These are phyloP conservation scores for Neonectria hederae DNA, from an alignment of 2,329 filamentous ascomycete genomes.

Conservation along the genomic window DNA sequence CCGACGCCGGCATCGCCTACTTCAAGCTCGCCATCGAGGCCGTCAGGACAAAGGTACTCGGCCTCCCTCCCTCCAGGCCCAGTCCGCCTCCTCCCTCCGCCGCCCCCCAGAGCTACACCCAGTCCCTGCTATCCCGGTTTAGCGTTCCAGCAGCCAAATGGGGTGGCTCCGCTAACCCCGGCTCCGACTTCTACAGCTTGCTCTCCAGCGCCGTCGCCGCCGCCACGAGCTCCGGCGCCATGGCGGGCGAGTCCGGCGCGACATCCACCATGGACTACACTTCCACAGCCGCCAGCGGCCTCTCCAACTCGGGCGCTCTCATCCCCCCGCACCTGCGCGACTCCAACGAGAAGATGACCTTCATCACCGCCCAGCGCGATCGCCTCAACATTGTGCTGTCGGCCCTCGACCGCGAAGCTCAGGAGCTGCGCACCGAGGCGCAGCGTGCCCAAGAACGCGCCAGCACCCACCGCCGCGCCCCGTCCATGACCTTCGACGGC, in stretches of 20 bases:
- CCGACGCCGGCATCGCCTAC: slow-evolving; percentile 79
- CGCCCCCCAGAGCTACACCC: slow-evolving; percentile 72
- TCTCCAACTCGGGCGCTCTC: slow-evolving; percentile 63
- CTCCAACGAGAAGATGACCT: slow-evolving; percentile 74
- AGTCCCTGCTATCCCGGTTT: slow-evolving; percentile 85
- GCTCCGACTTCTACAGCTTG: slow-evolving; percentile 78
- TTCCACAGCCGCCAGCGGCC: slow-evolving; percentile 34
- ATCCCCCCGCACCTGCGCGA: slow-evolving; percentile 75
- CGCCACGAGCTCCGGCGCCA: slow-evolving; percentile 58
- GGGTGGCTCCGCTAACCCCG: slow-evolving; percentile 56
- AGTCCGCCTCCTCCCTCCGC: slow-evolving; percentile 52
- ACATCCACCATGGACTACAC: slow-evolving; percentile 45
- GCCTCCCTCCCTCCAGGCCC: slow-evolving; percentile 68
- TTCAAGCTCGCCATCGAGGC: slow-evolving; percentile 76
- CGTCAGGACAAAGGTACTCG: slow-evolving; percentile 80
- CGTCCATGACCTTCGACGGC: slow-evolving; percentile 40
- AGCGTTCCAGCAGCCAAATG: slow-evolving; percentile 78
- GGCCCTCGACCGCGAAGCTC: slow-evolving; percentile 82
- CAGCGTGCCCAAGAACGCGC: slow-evolving; percentile 37
- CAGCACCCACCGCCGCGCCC: slow-evolving; percentile 30
- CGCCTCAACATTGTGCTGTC: slow-evolving; percentile 77
- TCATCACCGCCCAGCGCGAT: slow-evolving; percentile 82
- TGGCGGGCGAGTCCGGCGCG: slow-evolving; percentile 46
- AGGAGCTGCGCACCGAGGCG: slow-evolving; percentile 59
- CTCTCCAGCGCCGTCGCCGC: slow-evolving; percentile 78